These are phyloP conservation scores for Noccaea bulbosa DNA, from an alignment of 345 rosid genomes.

Conservation along the genomic window DNA sequence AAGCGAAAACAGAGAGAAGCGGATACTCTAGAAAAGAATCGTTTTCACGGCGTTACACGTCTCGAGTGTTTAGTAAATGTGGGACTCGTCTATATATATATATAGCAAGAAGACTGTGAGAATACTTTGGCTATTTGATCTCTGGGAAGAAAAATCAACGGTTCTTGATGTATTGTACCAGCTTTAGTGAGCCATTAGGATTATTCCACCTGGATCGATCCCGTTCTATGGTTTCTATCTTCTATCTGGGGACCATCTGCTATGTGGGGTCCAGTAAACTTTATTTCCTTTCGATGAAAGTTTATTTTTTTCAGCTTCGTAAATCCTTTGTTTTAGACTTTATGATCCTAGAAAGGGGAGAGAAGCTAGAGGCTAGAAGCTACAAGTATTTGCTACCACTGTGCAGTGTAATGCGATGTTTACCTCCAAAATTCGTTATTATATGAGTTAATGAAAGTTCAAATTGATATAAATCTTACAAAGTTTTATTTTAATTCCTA, in stretches of 20 bases:
- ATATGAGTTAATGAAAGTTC: not conserved
- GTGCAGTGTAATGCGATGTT: not conserved
- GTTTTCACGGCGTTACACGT: slow-evolving; percentile 46
- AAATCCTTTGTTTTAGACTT: not conserved
- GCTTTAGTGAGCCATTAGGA: slow-evolving; percentile 3
- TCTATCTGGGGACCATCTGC: slow-evolving; percentile 37
- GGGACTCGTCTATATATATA: slow-evolving; percentile 8
- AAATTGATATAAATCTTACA: not conserved
- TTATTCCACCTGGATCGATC: slow-evolving; percentile 33
- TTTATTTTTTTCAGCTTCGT: not conserved
- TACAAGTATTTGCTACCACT: not conserved
- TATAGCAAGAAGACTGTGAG: slow-evolving; percentile 23
- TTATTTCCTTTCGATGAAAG: not conserved
- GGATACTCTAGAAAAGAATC: slow-evolving; percentile 21
- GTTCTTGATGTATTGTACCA: slow-evolving; percentile 13
- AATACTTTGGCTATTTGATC: slow-evolving; percentile 15
- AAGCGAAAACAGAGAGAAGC: slow-evolving; percentile 16
- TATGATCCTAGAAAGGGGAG: not conserved
- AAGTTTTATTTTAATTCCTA: not conserved
- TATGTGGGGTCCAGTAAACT: slow-evolving; percentile 27
- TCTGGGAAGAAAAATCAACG: slow-evolving; percentile 34
- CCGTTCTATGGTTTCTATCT: slow-evolving; percentile 15
- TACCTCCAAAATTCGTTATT: not conserved
- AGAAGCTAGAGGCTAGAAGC: too few species aligned
- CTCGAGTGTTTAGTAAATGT: slow-evolving; percentile 10